Base-by-base conservation (phyloP, 208 protist genomes). In the Leishmania gerbilli region DNA sequence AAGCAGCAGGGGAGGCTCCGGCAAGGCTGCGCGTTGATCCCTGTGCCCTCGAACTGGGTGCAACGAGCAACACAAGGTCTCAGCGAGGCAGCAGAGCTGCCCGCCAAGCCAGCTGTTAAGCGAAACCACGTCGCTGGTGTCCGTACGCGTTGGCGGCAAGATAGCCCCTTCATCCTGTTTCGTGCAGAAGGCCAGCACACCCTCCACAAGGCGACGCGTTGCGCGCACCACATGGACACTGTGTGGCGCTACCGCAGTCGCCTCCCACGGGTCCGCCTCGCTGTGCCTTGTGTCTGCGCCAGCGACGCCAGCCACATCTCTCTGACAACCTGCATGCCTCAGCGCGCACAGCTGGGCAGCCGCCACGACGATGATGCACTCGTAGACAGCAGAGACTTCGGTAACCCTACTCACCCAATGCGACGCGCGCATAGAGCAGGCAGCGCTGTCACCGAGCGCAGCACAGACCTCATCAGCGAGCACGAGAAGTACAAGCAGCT, bases 381-480 rank as follows among this genome's bases (percentile, higher is more conserved):
- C 72, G 45, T 24, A 42, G 5, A 31, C 21, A 5, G 9, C 55
- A 65, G 37, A 40, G 9, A 15, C 21, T 19, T 51, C 37, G 2
- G 7, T 21, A 58, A 1, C 51, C 6, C 24, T 58, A 55, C 58
- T 6, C 1, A 27, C 19, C 64, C n/a, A 8, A 60, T 31, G 27
- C 34, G 76, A 45, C 31, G 17, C 19, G 31, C 1, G 17, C 19
- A 0, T 13, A 21, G 51, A 40, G 51, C 53, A 9, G 3, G 17
- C 31, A 58, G 19, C 9, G n/a, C 34, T 42, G 40, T 34, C 24
- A 37, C 72, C 31, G 51, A 79, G 62, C 13, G 42, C 47, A 2
- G 42, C 60, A 71, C 45, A 69, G 17, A 72, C 76, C 34, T 79
- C 76, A n/a, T 79, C 76, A 11, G 34, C 64, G n/a, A 79, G 45